Evolutionary conservation across 176 grass and related monocot genomes (phyloP).

Genomic region (Oryza glaberrima): DNA sequence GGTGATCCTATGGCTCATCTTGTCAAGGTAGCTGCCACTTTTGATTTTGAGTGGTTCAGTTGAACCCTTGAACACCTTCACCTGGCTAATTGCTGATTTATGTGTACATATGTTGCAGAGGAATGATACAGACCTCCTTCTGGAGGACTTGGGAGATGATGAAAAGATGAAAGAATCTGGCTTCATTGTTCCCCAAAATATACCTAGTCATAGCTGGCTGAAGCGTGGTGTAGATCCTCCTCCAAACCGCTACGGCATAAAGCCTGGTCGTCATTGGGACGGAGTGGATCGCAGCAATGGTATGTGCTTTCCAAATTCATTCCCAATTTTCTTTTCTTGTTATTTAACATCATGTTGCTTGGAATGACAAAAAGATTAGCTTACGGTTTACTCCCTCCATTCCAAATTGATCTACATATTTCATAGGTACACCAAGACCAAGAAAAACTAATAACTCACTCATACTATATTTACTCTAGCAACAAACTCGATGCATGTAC

Average conservation of each 20-base stretch:
- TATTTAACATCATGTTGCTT: not conserved
- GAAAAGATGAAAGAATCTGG: slow-evolving; percentile 98
- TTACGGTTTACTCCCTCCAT: not conserved
- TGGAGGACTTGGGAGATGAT: slow-evolving; percentile 86
- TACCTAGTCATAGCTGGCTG: slow-evolving; percentile 89
- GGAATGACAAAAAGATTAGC: slow-evolving; percentile 7
- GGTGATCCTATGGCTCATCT: slow-evolving; percentile 98
- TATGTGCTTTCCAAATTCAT: slow-evolving; percentile 38
- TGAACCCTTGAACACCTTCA: slow-evolving; percentile 22
- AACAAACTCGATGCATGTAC: too few relatives aligned
- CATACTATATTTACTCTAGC: too few relatives aligned
- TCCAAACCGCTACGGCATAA: slow-evolving; percentile 87
- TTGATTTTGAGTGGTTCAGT: slow-evolving; percentile 30
- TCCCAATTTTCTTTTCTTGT: slow-evolving; percentile 26
- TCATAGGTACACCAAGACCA: too few relatives aligned
- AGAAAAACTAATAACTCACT: too few relatives aligned
- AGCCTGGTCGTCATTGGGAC: slow-evolving; percentile 90
- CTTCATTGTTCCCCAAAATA: slow-evolving; percentile 87
- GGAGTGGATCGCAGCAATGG: slow-evolving; percentile 93
- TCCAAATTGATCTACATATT: too few relatives aligned
- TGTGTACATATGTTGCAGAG: slow-evolving; percentile 48
- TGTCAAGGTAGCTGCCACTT: slow-evolving; percentile 66
- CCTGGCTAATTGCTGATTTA: slow-evolving; percentile 21
- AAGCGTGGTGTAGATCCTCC: slow-evolving; percentile 90
- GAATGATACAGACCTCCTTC: slow-evolving; percentile 53